Percentiles rank a stretch among this genome's conserved stretches.
These are phyloP conservation scores for Collybiopsis confluens DNA, from an alignment of 768 basidiomycete genomes.

Conservation along the genomic window DNA sequence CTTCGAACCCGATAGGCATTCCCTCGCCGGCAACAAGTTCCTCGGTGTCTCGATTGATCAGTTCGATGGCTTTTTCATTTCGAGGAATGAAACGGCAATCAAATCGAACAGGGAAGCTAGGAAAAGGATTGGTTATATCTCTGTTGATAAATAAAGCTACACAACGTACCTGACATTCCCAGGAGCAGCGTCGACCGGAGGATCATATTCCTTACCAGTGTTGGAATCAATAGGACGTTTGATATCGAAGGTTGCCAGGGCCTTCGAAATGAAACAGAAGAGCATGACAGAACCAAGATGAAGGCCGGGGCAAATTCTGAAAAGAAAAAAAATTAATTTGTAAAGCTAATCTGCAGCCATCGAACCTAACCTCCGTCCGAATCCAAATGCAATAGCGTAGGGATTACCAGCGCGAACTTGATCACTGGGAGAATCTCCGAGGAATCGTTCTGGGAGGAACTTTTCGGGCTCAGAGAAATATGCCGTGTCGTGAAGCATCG, in stretches of 20 bases:
- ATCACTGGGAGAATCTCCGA: background rate
- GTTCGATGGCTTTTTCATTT: background rate
- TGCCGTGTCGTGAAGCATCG: conserved; percentile 15
- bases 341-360: too few relatives aligned
- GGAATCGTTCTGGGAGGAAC: conserved; percentile 1
- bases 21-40: background rate
- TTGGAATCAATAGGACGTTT: background rate
- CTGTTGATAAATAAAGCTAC: too few relatives aligned
- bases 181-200: conserved; percentile 1
- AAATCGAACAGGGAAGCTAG: background rate
- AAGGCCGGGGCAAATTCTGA: background rate
- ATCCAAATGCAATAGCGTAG: background rate
- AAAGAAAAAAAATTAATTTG: background rate
- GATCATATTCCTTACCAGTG: background rate
- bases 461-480: background rate
- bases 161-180: conserved; percentile 1
- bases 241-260: background rate
- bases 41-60: background rate
- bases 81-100: background rate
- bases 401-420: background rate
- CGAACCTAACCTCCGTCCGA: background rate
- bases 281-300: background rate
- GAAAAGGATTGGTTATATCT: too few relatives aligned
- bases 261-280: background rate
- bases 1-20: background rate